Percentiles rank a stretch among this genome's conserved stretches.
Conservation (phyloP, 441 rosid genomes). For the Jatropha multifida region DNA sequence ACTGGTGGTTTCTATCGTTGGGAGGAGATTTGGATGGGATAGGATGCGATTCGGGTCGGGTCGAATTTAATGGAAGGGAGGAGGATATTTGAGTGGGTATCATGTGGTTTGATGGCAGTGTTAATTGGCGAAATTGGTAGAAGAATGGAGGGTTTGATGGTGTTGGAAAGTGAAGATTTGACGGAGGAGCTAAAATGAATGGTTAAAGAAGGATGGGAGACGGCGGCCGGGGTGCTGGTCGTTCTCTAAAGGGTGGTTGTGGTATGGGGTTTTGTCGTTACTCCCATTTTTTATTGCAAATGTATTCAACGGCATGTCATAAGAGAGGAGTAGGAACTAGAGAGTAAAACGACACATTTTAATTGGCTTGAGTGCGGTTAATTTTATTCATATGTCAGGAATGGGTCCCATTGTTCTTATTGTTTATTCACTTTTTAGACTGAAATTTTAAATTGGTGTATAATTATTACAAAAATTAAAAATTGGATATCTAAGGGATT, state of each 20-base stretch:
- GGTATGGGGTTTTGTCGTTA: conserved; percentile 53
- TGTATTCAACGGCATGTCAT: conserved; percentile 41
- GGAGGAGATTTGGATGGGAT: conserved; percentile 53
- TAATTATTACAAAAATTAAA: no score
- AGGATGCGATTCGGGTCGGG: conserved; percentile 46
- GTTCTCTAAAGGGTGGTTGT: conserved; percentile 49
- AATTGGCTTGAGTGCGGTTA: no score
- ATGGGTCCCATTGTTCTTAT: no score
- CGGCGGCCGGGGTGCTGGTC: conserved; percentile 30
- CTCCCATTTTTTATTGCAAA: conserved; percentile 58
- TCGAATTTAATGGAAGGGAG: conserved; percentile 47
- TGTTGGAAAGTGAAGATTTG: conserved; percentile 36
- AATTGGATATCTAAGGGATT: no score
- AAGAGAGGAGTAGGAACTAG: conserved; percentile 2
- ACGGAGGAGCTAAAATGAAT: conserved; percentile 36
- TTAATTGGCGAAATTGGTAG: conserved; percentile 49
- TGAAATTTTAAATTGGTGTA: no score
- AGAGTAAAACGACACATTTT: not conserved
- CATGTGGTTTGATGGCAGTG: conserved; percentile 44
- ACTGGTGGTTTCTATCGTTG: conserved; percentile 57
- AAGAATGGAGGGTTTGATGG: conserved; percentile 45
- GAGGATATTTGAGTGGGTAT: conserved; percentile 50
- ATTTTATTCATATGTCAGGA: no score
- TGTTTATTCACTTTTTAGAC: no score
- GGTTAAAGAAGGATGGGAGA: conserved; percentile 28